Evolutionary conservation across 202 grass and related monocot genomes (phyloP), one percentile per base, ranked within the genome.

Genomic region (Digitaria exilis): DNA sequence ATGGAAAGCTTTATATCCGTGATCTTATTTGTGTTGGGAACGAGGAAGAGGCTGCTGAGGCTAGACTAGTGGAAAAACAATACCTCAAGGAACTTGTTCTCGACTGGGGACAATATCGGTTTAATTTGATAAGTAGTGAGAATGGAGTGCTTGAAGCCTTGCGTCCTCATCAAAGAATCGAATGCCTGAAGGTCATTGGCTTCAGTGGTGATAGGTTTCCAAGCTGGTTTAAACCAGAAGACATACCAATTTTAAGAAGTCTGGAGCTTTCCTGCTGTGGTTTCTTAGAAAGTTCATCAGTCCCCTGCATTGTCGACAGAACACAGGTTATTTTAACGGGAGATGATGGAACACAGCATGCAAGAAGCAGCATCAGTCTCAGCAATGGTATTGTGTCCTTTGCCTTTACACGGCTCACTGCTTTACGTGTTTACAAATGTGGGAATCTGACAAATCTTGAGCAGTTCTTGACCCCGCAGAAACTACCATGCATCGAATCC

Each of bases 31-130:
- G 55, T 39, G 66, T 87, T 5, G 44, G 69, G 59, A 76, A 17
- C 71, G 1, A 7, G 22, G 17, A 51, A 41, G 44, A 65, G 12
- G 69, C 80, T 52, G 0, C 31, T 26, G 22, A 28, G 24, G 80
- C 80, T 65, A 83, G 58, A 25, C 80, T 83, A 4, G 4, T 29
- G 21, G 49, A 80, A 34, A 80, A 80, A 49, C 31, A 69, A 30
- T n/a, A 69, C 34, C 32, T 69, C 2, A 13, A 75, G 45, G 44
- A 41, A 14, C 45, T 83, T 3, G 0, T 2, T 4, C 58, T 83
- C 1, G 0, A 39, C 7, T 39, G 37, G 37, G 7, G 35, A 37
- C 35, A 37, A 37, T 5, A 6, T 37, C 6, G 35, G 35, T 3
- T 0, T 37, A 37, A 3, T 37, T 37, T 37, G 35, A 3, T 3